phyloP scores from a whole-genome alignment of 169 alveolate genomes.

The Fabrea salina region DNA sequence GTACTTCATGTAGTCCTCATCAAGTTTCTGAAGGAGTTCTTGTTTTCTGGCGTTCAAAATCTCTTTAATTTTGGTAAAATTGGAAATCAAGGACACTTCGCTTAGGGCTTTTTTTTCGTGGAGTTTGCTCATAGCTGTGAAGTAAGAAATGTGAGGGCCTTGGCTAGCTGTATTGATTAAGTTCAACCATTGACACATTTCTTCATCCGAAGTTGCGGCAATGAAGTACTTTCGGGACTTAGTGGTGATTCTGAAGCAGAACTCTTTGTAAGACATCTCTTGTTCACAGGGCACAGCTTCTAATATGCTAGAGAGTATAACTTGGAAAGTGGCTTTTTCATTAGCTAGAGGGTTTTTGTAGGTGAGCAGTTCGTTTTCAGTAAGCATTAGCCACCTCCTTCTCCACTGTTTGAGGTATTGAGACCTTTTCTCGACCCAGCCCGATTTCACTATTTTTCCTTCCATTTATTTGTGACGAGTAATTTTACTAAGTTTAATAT shows the following conservation, averaged over 20 bases:
- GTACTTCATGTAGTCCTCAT: background rate
- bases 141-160: background rate
- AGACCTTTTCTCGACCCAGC: conserved; percentile 25
- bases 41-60: background rate
- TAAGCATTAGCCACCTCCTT: conserved; percentile 1
- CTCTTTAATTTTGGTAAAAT: background rate
- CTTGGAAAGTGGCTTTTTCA: background rate
- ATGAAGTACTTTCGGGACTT: background rate
- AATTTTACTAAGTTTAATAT: too few species aligned
- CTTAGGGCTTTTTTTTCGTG: conserved; percentile 13
- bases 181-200: background rate
- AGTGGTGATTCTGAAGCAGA: conserved; percentile 10
- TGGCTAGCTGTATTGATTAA: background rate
- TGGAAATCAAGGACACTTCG: conserved; percentile 2
- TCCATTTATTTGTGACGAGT: too few species aligned
- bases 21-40: background rate
- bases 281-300: background rate
- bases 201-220: conserved; percentile 16
- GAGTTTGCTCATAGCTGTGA: background rate
- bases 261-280: background rate
- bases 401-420: conserved; percentile 17
- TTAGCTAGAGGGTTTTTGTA: background rate
- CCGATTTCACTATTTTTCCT: conserved; percentile 24
- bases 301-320: background rate
- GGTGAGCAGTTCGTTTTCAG: background rate